A percentile compares a stretch with the other conserved stretches of the same genome.
Conservation (phyloP, 2,329 filamentous ascomycete species). For the Didymella segeticola region DNA sequence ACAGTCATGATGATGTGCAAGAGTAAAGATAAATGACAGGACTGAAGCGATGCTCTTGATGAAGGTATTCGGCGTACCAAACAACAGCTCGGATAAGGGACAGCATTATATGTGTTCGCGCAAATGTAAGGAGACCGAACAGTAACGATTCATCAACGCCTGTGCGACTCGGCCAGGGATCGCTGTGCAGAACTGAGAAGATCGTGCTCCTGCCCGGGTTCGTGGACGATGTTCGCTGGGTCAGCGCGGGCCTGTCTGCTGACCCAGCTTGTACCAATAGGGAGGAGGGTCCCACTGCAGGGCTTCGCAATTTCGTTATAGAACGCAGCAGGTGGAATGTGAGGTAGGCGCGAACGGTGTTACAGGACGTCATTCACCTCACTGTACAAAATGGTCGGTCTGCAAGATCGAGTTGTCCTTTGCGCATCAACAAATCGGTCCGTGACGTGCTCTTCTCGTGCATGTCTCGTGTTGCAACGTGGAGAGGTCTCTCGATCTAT, state of each 20-base stretch:
- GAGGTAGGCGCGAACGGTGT: constrained; percentile 5
- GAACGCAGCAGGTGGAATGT: constrained; percentile 19
- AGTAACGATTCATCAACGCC: constrained; percentile 3
- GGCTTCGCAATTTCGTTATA: constrained; percentile 16
- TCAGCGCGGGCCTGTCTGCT: constrained; percentile 16
- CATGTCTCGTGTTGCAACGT: constrained; percentile 11
- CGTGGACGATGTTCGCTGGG: constrained; percentile 7
- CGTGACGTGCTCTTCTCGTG: constrained; percentile 1
- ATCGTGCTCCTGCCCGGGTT: constrained; percentile 11
- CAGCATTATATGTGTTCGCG: constrained; percentile 14
- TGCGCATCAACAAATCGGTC: not conserved
- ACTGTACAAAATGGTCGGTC: not conserved
- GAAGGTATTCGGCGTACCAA: not conserved
- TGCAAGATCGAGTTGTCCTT: not conserved
- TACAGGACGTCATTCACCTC: constrained; percentile 12
- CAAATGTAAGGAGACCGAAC: constrained; percentile 13
- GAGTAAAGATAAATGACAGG: not conserved
- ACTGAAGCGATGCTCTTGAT: not conserved
- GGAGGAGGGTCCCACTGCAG: constrained; percentile 3
- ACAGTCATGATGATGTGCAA: constrained; percentile 9
- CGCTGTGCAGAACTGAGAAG: constrained; percentile 12
- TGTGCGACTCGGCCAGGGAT: constrained; percentile 16
- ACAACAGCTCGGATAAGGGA: not conserved
- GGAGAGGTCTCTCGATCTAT: not conserved
- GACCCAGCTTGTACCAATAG: constrained; percentile 16